Conservation (phyloP, 352 stramenopile genomes). For the Globisporangium spinosum region DNA sequence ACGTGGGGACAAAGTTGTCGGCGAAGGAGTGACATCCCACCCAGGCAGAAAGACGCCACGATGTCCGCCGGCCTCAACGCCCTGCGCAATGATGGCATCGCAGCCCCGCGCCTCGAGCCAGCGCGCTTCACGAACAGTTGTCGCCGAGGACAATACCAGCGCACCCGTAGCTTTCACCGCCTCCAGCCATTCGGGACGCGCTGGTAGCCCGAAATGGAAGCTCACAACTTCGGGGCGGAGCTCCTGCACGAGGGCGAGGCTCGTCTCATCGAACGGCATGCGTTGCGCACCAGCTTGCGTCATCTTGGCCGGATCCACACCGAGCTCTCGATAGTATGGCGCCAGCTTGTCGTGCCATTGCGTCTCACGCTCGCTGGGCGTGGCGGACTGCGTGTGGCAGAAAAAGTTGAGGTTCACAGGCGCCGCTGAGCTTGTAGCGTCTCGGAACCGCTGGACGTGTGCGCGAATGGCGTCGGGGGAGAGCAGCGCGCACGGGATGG, state of each 20-base stretch:
- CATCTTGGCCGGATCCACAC: not conserved
- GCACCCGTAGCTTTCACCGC: conserved; percentile 19
- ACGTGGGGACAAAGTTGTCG: not conserved
- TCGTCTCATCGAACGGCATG: conserved; percentile 27
- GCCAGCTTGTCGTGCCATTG: conserved; percentile 22
- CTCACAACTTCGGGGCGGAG: conserved; percentile 47
- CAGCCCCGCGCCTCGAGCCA: conserved; percentile 37
- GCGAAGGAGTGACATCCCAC: not conserved
- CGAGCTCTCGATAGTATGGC: conserved; percentile 14
- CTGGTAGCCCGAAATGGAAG: conserved; percentile 62
- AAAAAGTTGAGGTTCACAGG: conserved; percentile 68
- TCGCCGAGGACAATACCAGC: not conserved
- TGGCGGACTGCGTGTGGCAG: conserved; percentile 27
- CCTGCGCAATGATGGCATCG: conserved; percentile 55
- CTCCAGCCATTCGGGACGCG: conserved; percentile 21
- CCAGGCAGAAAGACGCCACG: conserved; percentile 35
- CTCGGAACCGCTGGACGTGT: conserved; percentile 21
- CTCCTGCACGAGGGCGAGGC: conserved; percentile 42
- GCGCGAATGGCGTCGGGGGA: conserved; percentile 21
- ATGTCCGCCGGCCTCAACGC: conserved; percentile 55
- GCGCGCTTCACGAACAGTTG: conserved; percentile 31
- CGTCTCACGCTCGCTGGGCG: conserved; percentile 11
- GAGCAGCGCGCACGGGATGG: conserved; percentile 40
- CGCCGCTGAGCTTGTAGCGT: not conserved
- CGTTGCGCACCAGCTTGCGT: conserved; percentile 13